These are phyloP conservation scores for Phyllosticta ampelicida DNA, from an alignment of 2,329 filamentous ascomycete species.

Conservation along the genomic window DNA sequence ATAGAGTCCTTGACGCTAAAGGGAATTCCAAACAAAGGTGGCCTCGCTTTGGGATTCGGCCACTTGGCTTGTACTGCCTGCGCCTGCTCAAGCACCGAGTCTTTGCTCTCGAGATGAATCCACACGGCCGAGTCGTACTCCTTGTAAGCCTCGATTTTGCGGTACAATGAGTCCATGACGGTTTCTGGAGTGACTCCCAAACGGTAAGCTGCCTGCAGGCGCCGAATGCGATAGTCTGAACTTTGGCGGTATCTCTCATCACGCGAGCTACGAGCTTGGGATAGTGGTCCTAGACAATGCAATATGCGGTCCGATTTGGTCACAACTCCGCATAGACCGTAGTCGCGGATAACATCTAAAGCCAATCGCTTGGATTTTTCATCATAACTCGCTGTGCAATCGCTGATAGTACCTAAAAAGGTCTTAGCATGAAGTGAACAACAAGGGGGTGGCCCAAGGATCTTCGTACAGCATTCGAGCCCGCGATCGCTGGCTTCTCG, in stretches of 20 bases:
- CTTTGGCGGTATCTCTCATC: conserved; percentile 13
- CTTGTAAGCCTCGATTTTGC: conserved; percentile 40
- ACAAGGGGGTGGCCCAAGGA: not conserved
- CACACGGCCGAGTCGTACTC: conserved; percentile 40
- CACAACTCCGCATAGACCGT: conserved; percentile 43
- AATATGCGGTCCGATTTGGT: conserved; percentile 34
- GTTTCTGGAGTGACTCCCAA: conserved; percentile 34
- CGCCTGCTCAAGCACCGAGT: conserved; percentile 32
- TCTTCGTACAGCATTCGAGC: conserved; percentile 44
- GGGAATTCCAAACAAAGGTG: conserved; percentile 45
- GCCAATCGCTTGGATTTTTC: conserved; percentile 35
- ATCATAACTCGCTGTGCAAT: conserved; percentile 40
- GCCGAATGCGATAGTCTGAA: conserved; percentile 35
- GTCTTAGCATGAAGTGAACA: conserved; percentile 17
- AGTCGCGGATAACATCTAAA: conserved; percentile 41
- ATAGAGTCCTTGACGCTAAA: conserved; percentile 49
- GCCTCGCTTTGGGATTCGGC: conserved; percentile 27
- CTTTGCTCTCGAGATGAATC: conserved; percentile 35
- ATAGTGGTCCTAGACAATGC: conserved; percentile 17
- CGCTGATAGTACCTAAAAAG: conserved; percentile 26
- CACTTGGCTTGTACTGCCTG: conserved; percentile 32
- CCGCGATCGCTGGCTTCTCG: conserved; percentile 51
- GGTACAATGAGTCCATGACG: conserved; percentile 35
- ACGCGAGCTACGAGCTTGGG: not conserved
- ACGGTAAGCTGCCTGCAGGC: conserved; percentile 35